Evolutionary conservation across 164 flowering plant genomes (phyloP).

Genomic region (Magnolia changhungtana): DNA sequence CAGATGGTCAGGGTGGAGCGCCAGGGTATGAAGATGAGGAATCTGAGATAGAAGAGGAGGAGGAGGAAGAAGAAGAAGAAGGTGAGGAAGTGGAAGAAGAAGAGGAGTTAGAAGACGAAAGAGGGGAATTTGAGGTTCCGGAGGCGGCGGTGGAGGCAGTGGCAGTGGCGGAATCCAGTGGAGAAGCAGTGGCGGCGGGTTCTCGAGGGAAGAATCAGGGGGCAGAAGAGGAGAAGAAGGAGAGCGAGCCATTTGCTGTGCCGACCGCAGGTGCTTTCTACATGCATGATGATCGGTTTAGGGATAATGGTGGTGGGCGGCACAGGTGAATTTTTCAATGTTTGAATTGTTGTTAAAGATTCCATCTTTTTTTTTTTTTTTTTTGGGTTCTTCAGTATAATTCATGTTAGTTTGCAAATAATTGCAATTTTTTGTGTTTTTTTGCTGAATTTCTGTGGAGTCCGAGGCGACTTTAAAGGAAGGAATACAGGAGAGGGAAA

Average conservation of each 20-base stretch:
- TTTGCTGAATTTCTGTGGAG: neutral
- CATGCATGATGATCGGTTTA: slow-evolving; percentile 97
- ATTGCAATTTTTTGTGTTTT: neutral
- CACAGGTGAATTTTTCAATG: slow-evolving; percentile 41
- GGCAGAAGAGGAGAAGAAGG: slow-evolving; percentile 69
- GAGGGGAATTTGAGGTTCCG: slow-evolving; percentile 14
- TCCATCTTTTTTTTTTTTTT: neutral
- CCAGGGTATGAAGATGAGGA: slow-evolving; percentile 64
- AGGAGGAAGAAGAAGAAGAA: slow-evolving; percentile 27
- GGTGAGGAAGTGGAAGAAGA: slow-evolving; percentile 16
- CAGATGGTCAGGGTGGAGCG: slow-evolving; percentile 79
- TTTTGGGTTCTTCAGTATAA: neutral
- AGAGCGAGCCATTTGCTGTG: slow-evolving; percentile 85
- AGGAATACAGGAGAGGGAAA: neutral
- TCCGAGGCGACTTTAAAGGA: neutral
- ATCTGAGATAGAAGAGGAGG: slow-evolving; percentile 32
- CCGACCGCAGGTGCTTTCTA: slow-evolving; percentile 98
- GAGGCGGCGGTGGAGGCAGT: slow-evolving; percentile 17
- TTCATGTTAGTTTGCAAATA: neutral
- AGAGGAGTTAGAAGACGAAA: slow-evolving; percentile 25
- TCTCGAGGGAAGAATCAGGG: slow-evolving; percentile 2
- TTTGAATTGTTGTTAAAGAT: neutral
- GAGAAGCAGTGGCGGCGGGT: slow-evolving; percentile 15
- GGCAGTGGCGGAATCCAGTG: slow-evolving; percentile 21
- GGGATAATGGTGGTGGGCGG: slow-evolving; percentile 70